Base-by-base conservation (phyloP, 108 stramenopile species). In the Asterionellopsis glacialis region DNA sequence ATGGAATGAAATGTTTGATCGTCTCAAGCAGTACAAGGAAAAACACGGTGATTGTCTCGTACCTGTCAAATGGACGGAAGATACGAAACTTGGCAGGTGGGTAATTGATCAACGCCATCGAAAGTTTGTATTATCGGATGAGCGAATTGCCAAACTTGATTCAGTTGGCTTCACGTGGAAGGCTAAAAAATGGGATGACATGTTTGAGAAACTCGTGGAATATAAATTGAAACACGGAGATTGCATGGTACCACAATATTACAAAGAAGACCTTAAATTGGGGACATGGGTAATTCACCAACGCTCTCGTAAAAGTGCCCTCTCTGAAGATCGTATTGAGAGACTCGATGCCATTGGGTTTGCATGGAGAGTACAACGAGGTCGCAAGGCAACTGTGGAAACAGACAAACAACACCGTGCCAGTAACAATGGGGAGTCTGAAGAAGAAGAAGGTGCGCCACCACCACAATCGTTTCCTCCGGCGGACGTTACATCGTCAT, bases 221-320 rank as follows among this genome's bases (percentile, higher is more conserved):
- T 85, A 63, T 55, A 69, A 55, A 50, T 38, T 57, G 6, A 45
- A 63, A 38, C 18, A 72, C 22, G 82, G 82, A 0, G 52, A 83
- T 61, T 81, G 80, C 66, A 57, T 67, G 10, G 82, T 87, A 4
- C 85, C 82, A 11, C 82, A 83, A 57, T 33, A 33, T 33, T 33
- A 5, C 7, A 33, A 33, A 33, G 74, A 83, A 57, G 74, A 79
- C 56, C 55, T 44, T 22, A 68, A 50, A 39, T 65, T 81, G 24
- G 80, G 80, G 6, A 68, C 75, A 45, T 78, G 79, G 61, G 52
- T 54, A 6, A 54, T 19, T 40, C 23, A 77, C 68, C 76, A 77
- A 68, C 73, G 73, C 4, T 71, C 72, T 48, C 74, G 60, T 41
- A 52, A 48, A 18, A 70, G 69, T 21, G 57, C 65, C 11, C 58